Conservation (phyloP, 1,139 yeast genomes). For the Waltiozyma solani region DNA sequence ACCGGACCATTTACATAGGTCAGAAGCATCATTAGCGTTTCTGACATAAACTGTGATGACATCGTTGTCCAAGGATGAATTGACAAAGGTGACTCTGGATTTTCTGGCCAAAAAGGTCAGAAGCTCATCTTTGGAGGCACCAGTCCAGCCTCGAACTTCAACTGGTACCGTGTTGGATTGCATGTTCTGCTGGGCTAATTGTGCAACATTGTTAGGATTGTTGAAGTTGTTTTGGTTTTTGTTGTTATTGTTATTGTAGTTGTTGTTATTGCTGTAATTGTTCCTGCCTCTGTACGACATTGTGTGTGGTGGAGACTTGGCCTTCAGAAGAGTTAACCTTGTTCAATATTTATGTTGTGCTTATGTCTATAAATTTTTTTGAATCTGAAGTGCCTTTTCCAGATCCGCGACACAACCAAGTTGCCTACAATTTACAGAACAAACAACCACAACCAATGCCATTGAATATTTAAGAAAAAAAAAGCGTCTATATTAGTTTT, state of each 20-base stretch:
- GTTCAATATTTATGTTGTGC: no score
- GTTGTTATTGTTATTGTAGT: not conserved
- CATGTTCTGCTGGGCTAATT: slow-evolving; percentile 8
- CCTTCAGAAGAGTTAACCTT: no score
- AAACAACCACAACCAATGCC: no score
- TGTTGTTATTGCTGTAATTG: not conserved
- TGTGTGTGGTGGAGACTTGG: not conserved
- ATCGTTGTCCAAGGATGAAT: slow-evolving; percentile 34
- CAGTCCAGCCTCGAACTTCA: slow-evolving; percentile 76
- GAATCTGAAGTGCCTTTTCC: no score
- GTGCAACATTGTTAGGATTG: slow-evolving; percentile 2
- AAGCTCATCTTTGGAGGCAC: slow-evolving; percentile 61
- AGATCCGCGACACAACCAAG: no score
- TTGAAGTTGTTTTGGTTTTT: not conserved
- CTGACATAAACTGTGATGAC: slow-evolving; percentile 49
- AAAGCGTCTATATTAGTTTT: no score
- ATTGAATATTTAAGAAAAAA: no score
- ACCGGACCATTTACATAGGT: slow-evolving; percentile 57
- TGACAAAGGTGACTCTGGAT: slow-evolving; percentile 43
- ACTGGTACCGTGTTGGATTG: slow-evolving; percentile 27
- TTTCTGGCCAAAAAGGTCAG: slow-evolving; percentile 62
- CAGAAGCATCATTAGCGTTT: slow-evolving; percentile 44
- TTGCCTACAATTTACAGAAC: no score
- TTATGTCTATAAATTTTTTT: no score
- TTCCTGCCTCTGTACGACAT: not conserved